A percentile compares a stretch with the other conserved stretches of the same genome.
phyloP scores from a whole-genome alignment of 306 rosid species.

The Datisca glomerata region DNA sequence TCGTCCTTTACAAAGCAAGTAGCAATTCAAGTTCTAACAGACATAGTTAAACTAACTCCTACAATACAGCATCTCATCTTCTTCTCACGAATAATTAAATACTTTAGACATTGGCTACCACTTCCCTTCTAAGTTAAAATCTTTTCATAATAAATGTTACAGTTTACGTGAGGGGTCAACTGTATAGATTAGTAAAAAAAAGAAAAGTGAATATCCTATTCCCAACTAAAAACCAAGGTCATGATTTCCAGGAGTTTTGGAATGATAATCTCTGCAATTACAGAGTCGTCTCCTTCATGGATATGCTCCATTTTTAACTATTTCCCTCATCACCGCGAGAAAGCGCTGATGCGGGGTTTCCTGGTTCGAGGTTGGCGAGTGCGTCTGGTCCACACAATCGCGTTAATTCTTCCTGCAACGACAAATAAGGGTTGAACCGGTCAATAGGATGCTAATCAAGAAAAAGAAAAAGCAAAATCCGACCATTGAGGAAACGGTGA shows the following conservation, averaged over 20 bases:
- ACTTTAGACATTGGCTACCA: neutral
- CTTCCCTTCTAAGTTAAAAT: neutral
- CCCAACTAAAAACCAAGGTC: neutral
- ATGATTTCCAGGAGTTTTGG: neutral
- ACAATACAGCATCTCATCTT: neutral
- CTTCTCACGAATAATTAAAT: neutral
- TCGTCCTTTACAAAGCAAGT: neutral
- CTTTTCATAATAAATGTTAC: neutral
- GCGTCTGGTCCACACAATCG: constrained; percentile 71
- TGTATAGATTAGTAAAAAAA: neutral
- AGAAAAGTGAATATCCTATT: neutral
- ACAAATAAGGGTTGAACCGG: neutral
- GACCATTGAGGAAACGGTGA: neutral
- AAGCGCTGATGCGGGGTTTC: constrained; percentile 6
- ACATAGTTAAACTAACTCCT: neutral
- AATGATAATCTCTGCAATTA: no score
- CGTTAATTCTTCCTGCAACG: constrained; percentile 75
- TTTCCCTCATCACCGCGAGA: constrained; percentile 21
- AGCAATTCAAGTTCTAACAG: no score
- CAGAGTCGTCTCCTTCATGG: neutral
- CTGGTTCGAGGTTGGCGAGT: constrained; percentile 48
- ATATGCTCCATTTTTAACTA: constrained; percentile 7
- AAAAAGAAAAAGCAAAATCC: neutral
- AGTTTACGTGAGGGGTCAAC: neutral
- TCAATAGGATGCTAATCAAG: neutral